Evolutionary conservation across 371 early-diverging fungal species (phyloP), one percentile per base, ranked within the genome.

Genomic region (Entomophthora muscae): DNA sequence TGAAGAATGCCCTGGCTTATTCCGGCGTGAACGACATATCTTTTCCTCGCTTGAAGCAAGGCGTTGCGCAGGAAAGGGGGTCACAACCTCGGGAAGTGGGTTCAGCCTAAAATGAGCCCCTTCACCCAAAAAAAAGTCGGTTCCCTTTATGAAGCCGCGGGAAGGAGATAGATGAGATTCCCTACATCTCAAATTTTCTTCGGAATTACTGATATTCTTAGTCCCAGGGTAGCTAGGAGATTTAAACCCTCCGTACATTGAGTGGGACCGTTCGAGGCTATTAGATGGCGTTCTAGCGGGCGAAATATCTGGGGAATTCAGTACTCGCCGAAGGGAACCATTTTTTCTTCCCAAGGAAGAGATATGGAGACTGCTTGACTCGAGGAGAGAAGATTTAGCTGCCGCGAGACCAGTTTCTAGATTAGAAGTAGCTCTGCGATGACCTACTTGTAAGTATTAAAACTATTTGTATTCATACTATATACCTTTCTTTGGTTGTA

Each of bases 181-280:
- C n/a, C n/a, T n/a, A n/a, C n/a, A n/a, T n/a, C n/a, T n/a, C 42
- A 42, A 42, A 42, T 17, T 10, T 10, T 10, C 5, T 10, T 42
- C 42, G 10, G 10, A 5, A 17, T 5, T 5, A 17, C 42, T 42
- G 10, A 10, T 5, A 42, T 42, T 42, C n/a, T n/a, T n/a, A 42
- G 17, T 5, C 42, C 42, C 42, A 42, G 5, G 42, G 17, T 5
- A 42, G 42, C 42, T 42, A 17, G 5, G 5, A 17, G 42, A 42
- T 33, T 42, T 31, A 26, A 61, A 61, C 12, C 61, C 61, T 32
- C 61, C 61, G 26, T 61, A 61, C 61, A 61, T 61, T 7, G 61
- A 61, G n/a, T 61, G 61, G 22, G 61, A 61, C 21, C 61, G 12
- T 24, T 61, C 61, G 17, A 61, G 32, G 17, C 42, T 24, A 42